Evolutionary conservation across 2,329 filamentous ascomycete species (phyloP).

Genomic region (Pseudopyricularia cyperi): DNA sequence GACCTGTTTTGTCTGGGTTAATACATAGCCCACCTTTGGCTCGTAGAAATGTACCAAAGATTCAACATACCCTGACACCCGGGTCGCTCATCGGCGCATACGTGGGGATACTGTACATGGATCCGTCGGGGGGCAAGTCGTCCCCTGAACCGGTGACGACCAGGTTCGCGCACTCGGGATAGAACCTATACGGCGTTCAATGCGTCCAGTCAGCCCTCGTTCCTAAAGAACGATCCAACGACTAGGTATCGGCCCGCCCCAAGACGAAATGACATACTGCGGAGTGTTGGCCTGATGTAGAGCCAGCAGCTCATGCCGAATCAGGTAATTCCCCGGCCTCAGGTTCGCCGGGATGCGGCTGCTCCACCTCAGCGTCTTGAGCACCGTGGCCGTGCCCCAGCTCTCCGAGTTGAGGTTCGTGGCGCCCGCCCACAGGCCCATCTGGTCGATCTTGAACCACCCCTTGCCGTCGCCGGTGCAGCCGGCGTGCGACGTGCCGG

Average conservation of each 20-base stretch:
- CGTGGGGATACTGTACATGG: conserved; percentile 29
- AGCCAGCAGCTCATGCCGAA: conserved; percentile 43
- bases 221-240: conserved; percentile 26
- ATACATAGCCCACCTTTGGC: not conserved
- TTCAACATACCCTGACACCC: conserved; percentile 26
- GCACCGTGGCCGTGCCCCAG: conserved; percentile 34
- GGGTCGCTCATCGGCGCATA: conserved; percentile 31
- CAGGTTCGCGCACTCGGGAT: conserved; percentile 43
- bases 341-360: conserved; percentile 34
- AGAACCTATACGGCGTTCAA: conserved; percentile 25
- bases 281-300: conserved; percentile 37
- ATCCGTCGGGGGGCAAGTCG: conserved; percentile 24
- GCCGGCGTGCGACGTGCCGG: conserved; percentile 28
- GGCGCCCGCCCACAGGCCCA: conserved; percentile 19
- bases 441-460: conserved; percentile 49
- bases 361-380: conserved; percentile 30
- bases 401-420: conserved; percentile 12
- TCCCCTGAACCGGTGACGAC: conserved; percentile 34
- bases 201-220: not conserved
- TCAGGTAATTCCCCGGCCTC: conserved; percentile 39
- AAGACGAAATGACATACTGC: conserved; percentile 21
- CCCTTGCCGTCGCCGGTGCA: conserved; percentile 37
- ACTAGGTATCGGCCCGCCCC: no score
- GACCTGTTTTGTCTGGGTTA: no score
- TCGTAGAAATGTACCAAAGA: not conserved